Conservation (phyloP, 2,329 filamentous ascomycete species). For the Diaporthe helianthi region DNA sequence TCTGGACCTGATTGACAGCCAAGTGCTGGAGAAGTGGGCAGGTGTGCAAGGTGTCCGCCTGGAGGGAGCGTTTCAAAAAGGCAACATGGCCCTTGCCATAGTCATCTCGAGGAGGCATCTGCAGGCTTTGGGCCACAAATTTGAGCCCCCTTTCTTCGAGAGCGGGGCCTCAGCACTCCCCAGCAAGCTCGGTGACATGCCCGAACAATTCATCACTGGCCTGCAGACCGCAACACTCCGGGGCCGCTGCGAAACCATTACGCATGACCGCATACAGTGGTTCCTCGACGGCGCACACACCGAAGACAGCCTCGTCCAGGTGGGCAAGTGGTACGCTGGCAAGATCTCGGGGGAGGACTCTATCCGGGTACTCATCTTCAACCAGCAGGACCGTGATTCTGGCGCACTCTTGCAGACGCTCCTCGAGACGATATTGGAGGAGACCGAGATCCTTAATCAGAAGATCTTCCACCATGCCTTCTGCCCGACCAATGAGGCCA, state of each 20-base stretch:
- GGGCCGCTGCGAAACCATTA: conserved; percentile 76
- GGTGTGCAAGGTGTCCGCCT: conserved; percentile 51
- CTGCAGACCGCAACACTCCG: conserved; percentile 72
- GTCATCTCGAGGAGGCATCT: conserved; percentile 51
- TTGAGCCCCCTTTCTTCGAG: conserved; percentile 56
- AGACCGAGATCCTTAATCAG: conserved; percentile 44
- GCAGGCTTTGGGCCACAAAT: conserved; percentile 26
- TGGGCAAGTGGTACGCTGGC: conserved; percentile 77
- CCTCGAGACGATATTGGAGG: conserved; percentile 59
- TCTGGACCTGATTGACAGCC: conserved; percentile 49
- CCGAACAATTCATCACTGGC: conserved; percentile 66
- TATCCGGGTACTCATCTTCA: conserved; percentile 75
- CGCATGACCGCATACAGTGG: conserved; percentile 67
- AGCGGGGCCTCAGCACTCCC: conserved; percentile 38
- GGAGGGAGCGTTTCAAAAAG: conserved; percentile 60
- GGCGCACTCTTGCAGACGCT: conserved; percentile 68
- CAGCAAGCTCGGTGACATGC: conserved; percentile 44
- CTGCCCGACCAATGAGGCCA: conserved; percentile 31
- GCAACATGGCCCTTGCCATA: conserved; percentile 65
- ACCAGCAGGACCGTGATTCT: conserved; percentile 88
- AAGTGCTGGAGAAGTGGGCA: conserved; percentile 41
- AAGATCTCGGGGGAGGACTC: conserved; percentile 47
- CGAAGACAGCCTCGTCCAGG: conserved; percentile 78
- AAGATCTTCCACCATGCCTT: conserved; percentile 34
- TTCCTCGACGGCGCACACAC: conserved; percentile 90